Evolutionary conservation across 1,139 yeast genomes (phyloP).

Genomic region (Debaryomycetaceae sp.): DNA sequence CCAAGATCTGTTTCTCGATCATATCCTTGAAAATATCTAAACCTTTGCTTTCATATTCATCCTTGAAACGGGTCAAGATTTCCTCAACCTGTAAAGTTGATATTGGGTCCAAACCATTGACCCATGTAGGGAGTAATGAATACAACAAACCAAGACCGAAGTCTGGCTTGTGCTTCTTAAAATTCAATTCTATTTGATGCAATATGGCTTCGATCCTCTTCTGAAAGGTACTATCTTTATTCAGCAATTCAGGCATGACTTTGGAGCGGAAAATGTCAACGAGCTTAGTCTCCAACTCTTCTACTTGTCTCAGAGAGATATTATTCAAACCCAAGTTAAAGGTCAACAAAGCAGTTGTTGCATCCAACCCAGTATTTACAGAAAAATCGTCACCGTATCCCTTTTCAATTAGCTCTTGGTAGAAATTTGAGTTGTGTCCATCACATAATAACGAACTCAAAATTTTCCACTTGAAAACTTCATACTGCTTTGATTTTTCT

Average conservation of each 20-base stretch:
- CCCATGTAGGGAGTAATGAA: conserved; percentile 78
- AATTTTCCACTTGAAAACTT: conserved; percentile 69
- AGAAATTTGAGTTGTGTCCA: conserved; percentile 90
- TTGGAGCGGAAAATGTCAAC: conserved; percentile 32
- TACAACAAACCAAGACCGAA: conserved; percentile 81
- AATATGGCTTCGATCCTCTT: conserved; percentile 77
- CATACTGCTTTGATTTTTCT: conserved; percentile 50
- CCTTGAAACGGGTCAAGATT: conserved; percentile 55
- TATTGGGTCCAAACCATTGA: conserved; percentile 72
- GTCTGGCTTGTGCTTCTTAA: conserved; percentile 85
- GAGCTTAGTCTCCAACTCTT: conserved; percentile 44
- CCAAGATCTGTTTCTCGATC: conserved; percentile 50
- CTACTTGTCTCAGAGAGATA: conserved; percentile 48
- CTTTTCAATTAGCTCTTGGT: conserved; percentile 77
- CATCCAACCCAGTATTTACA: conserved; percentile 84
- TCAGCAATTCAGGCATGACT: conserved; percentile 39
- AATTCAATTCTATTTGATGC: conserved; percentile 80
- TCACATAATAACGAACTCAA: conserved; percentile 73
- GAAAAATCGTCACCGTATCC: conserved; percentile 85
- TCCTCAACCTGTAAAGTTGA: conserved; percentile 62
- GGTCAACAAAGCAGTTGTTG: conserved; percentile 72
- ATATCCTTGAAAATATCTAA: conserved; percentile 55
- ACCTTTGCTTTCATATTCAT: conserved; percentile 54
- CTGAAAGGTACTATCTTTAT: conserved; percentile 47
- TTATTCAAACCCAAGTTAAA: conserved; percentile 89